Percentiles rank a stretch among this genome's conserved stretches.
phyloP scores from a whole-genome alignment of 2,329 filamentous ascomycete genomes.

The Orbilia ellipsospora region DNA sequence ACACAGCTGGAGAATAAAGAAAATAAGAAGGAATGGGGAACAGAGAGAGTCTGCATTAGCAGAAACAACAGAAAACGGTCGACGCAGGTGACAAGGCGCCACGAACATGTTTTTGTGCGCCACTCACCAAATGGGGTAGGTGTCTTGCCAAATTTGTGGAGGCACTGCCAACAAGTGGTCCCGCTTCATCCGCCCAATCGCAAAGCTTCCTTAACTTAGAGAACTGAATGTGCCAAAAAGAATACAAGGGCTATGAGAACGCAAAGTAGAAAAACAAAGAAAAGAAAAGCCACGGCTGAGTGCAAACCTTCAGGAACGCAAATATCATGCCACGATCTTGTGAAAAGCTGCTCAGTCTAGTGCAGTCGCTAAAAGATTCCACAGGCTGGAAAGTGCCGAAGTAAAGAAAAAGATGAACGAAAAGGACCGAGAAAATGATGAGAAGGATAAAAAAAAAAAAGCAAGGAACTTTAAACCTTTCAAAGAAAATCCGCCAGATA shows the following conservation, averaged over 20 bases:
- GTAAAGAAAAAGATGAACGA: constrained; percentile 3
- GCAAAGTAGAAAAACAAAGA: constrained; percentile 24
- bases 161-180: constrained; percentile 6
- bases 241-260: constrained; percentile 11
- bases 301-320: constrained; percentile 42
- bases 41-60: background rate
- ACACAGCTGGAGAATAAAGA: constrained; percentile 9
- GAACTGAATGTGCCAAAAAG: background rate
- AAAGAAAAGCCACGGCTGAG: constrained; percentile 46
- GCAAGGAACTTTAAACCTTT: constrained; percentile 14
- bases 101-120: constrained; percentile 3
- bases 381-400: constrained; percentile 3
- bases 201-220: background rate
- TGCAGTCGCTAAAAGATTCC: background rate
- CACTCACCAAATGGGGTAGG: constrained; percentile 16
- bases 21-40: constrained; percentile 15
- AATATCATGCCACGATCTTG: constrained; percentile 50
- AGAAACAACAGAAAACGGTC: constrained; percentile 40
- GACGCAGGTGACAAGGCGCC: constrained; percentile 5
- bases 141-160: constrained; percentile 15
- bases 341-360: constrained; percentile 30
- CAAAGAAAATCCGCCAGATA: constrained; percentile 21
- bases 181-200: constrained; percentile 45
- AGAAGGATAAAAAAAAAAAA: constrained; percentile 26
- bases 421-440: background rate